Evolutionary conservation across 2,329 filamentous ascomycete species (phyloP).

Genomic region (Thermothelomyces thermophilus): DNA sequence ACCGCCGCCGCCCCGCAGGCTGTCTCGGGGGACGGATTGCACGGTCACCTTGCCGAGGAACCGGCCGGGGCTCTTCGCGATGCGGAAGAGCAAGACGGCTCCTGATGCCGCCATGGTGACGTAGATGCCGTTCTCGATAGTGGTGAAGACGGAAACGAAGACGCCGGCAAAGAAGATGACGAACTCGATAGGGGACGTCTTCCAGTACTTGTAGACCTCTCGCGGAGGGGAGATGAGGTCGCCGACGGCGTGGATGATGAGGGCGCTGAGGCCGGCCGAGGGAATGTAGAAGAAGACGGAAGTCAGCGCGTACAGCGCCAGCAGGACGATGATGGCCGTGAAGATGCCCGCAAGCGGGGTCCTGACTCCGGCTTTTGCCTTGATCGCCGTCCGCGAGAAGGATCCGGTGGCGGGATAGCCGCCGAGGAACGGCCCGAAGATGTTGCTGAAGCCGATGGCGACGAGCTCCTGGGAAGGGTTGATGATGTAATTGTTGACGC

Average conservation of each 20-base stretch:
- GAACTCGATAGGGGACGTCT: slow-evolving; percentile 65
- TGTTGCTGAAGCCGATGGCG: slow-evolving; percentile 85
- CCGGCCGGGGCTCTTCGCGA: slow-evolving; percentile 40
- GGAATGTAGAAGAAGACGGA: slow-evolving; percentile 79
- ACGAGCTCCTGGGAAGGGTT: slow-evolving; percentile 95
- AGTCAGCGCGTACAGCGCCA: slow-evolving; percentile 72
- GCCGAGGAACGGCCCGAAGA: slow-evolving; percentile 86
- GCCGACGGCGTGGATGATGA: slow-evolving; percentile 79
- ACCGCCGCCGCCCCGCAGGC: slow-evolving; percentile 5
- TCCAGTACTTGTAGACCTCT: slow-evolving; percentile 71
- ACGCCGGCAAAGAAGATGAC: slow-evolving; percentile 71
- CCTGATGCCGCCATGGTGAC: slow-evolving; percentile 39
- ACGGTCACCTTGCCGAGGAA: slow-evolving; percentile 38
- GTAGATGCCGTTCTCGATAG: slow-evolving; percentile 47
- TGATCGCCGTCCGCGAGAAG: slow-evolving; percentile 67
- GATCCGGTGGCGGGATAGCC: slow-evolving; percentile 84
- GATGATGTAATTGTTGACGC: slow-evolving; percentile 95
- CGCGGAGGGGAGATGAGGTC: slow-evolving; percentile 69
- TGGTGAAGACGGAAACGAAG: slow-evolving; percentile 45
- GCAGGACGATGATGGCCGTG: slow-evolving; percentile 66
- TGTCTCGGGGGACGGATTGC: slow-evolving; percentile 17
- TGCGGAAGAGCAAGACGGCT: slow-evolving; percentile 38
- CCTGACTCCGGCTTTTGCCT: slow-evolving; percentile 75
- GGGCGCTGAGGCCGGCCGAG: slow-evolving; percentile 59
- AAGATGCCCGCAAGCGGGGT: slow-evolving; percentile 74